These are phyloP conservation scores for Rhinocladiella similis DNA, from an alignment of 2,329 filamentous ascomycete species.

Conservation along the genomic window DNA sequence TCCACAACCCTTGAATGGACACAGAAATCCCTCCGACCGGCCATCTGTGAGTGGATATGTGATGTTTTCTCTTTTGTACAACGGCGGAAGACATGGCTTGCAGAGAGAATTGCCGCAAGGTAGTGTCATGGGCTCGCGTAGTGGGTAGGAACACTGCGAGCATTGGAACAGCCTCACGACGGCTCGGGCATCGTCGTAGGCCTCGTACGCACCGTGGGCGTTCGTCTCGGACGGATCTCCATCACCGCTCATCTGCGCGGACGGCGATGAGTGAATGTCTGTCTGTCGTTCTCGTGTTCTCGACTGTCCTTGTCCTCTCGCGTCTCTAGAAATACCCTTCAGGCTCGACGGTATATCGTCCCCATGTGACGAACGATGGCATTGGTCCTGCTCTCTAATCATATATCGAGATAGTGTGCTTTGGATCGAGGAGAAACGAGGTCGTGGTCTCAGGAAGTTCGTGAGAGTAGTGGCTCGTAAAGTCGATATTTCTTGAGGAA, in stretches of 20 bases:
- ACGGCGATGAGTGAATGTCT: background rate
- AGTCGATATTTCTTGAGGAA: too few relatives aligned
- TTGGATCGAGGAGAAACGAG: too few relatives aligned
- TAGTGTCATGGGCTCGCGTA: slow-evolving; percentile 69
- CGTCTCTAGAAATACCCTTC: slow-evolving; percentile 9
- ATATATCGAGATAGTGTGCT: background rate
- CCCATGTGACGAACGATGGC: slow-evolving; percentile 13
- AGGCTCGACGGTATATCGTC: slow-evolving; percentile 4
- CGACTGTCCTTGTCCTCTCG: slow-evolving; percentile 12
- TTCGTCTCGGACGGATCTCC: slow-evolving; percentile 22
- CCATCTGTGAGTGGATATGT: slow-evolving; percentile 72
- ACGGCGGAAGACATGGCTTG: slow-evolving; percentile 68
- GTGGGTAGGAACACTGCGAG: slow-evolving; percentile 66
- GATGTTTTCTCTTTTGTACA: slow-evolving; percentile 66
- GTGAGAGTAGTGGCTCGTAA: too few relatives aligned
- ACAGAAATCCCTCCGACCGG: slow-evolving; percentile 70
- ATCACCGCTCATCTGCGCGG: slow-evolving; percentile 29
- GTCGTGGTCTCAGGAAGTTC: too few relatives aligned
- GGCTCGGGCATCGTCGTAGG: slow-evolving; percentile 58
- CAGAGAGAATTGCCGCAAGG: slow-evolving; percentile 83
- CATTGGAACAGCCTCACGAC: slow-evolving; percentile 78
- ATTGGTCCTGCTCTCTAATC: background rate
- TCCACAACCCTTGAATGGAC: slow-evolving; percentile 66
- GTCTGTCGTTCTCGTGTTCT: background rate
- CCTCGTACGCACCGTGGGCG: slow-evolving; percentile 42